A percentile compares a stretch with the other conserved stretches of the same genome.
These are phyloP conservation scores for Astrothelium subdiscretum DNA, from an alignment of 495 filamentous ascomycete species.

Conservation along the genomic window DNA sequence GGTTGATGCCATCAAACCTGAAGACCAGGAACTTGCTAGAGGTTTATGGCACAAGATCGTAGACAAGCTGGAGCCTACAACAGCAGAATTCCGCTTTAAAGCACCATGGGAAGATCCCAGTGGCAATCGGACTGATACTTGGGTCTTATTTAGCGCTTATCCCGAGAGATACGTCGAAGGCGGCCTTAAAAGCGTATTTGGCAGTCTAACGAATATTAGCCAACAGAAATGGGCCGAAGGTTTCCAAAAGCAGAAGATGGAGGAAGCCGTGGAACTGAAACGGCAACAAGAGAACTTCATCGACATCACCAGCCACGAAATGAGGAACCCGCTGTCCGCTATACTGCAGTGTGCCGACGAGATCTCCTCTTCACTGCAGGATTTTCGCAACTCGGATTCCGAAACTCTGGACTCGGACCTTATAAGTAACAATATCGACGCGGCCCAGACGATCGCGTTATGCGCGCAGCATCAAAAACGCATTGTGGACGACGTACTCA, in stretches of 20 bases:
- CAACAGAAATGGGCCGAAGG: constrained; percentile 43
- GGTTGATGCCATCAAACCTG: constrained; percentile 54
- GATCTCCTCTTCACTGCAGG: constrained; percentile 44
- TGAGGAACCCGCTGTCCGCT: constrained; percentile 72
- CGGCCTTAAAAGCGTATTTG: constrained; percentile 59
- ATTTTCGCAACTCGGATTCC: constrained; percentile 24
- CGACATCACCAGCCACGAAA: constrained; percentile 80
- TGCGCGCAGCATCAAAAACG: constrained; percentile 70
- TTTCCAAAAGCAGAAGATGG: constrained; percentile 47
- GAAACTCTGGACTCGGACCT: constrained; percentile 26
- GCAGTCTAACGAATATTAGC: constrained; percentile 37
- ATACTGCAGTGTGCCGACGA: constrained; percentile 76
- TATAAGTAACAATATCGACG: constrained; percentile 52
- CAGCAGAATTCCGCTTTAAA: constrained; percentile 58
- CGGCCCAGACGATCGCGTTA: constrained; percentile 61
- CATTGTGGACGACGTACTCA: constrained; percentile 71
- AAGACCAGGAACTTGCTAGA: constrained; percentile 44
- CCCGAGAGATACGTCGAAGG: constrained; percentile 44
- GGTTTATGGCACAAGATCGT: constrained; percentile 47
- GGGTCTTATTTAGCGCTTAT: constrained; percentile 60
- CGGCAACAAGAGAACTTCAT: constrained; percentile 61
- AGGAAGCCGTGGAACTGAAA: constrained; percentile 35
- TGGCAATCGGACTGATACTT: constrained; percentile 45
- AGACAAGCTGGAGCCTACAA: constrained; percentile 41
- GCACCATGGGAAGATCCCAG: constrained; percentile 43